These are phyloP conservation scores for Clonostachys sp. DNA, from an alignment of 2,329 filamentous ascomycete species.

Conservation along the genomic window DNA sequence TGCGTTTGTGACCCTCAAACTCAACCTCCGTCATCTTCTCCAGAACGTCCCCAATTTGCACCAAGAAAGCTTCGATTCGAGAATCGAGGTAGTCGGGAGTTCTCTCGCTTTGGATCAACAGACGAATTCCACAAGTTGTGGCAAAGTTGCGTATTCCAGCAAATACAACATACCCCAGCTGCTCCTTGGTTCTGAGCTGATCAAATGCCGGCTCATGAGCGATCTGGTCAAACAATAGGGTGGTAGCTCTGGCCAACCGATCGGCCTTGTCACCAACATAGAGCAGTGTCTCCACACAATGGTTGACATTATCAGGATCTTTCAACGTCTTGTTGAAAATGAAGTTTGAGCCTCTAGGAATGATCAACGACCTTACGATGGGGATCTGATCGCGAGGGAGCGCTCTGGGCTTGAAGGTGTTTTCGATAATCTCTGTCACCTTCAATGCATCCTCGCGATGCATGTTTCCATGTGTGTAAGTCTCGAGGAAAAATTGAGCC, in stretches of 20 bases:
- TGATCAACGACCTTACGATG: conserved; percentile 68
- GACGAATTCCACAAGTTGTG: conserved; percentile 80
- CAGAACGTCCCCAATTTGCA: conserved; percentile 59
- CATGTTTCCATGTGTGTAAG: conserved; percentile 85
- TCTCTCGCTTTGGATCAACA: conserved; percentile 91
- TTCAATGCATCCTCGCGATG: conserved; percentile 90
- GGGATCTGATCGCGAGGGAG: conserved; percentile 78
- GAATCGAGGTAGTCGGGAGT: conserved; percentile 78
- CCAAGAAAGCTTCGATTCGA: conserved; percentile 82
- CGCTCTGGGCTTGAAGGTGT: conserved; percentile 66
- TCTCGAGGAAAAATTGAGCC: conserved; percentile 80
- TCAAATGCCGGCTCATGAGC: conserved; percentile 92
- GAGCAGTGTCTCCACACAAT: conserved; percentile 77
- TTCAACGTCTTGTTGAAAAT: conserved; percentile 76
- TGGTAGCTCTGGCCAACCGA: conserved; percentile 66
- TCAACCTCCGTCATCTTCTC: conserved; percentile 74
- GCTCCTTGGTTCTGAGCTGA: conserved; percentile 91
- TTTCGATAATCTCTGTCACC: conserved; percentile 78
- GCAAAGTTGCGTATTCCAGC: conserved; percentile 67
- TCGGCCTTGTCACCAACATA: conserved; percentile 67
- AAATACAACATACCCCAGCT: conserved; percentile 95
- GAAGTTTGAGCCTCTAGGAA: conserved; percentile 77
- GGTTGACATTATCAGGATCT: conserved; percentile 85
- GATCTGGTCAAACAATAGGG: conserved; percentile 82
- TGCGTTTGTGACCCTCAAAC: conserved; percentile 88